These are phyloP conservation scores for Macrolepiota dolichaula DNA, from an alignment of 768 basidiomycete genomes.

Conservation along the genomic window DNA sequence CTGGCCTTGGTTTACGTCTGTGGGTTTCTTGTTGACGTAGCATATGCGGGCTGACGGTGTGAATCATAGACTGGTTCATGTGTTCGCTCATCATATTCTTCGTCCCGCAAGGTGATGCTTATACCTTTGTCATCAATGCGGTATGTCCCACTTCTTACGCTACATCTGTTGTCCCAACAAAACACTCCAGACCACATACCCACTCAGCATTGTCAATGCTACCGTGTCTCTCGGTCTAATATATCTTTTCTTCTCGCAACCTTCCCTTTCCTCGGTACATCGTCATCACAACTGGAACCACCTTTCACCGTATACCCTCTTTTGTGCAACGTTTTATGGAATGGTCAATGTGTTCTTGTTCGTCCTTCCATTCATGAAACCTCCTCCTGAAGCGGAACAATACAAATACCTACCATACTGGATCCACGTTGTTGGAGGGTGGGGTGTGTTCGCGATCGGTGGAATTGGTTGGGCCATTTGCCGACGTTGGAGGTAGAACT, in stretches of 20 bases:
- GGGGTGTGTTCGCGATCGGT: constrained; percentile 28
- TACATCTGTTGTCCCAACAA: background rate
- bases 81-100: constrained; percentile 27
- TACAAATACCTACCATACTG: constrained; percentile 53
- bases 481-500: background rate
- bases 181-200: constrained; percentile 30
- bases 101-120: constrained; percentile 58
- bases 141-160: constrained; percentile 26
- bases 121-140: constrained; percentile 50
- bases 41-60: background rate
- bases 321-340: constrained; percentile 37
- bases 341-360: constrained; percentile 48
- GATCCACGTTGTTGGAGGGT: constrained; percentile 27
- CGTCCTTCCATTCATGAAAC: constrained; percentile 45
- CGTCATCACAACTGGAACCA: background rate
- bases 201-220: constrained; percentile 41
- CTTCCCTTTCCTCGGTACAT: background rate
- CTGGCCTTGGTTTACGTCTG: constrained; percentile 48
- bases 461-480: constrained; percentile 21
- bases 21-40: constrained; percentile 19
- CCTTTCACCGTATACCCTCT: background rate
- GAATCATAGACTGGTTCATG: constrained; percentile 22
- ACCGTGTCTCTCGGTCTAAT: constrained; percentile 45
- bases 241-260: constrained; percentile 19
- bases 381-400: constrained; percentile 34